Evolutionary conservation across 495 filamentous ascomycete genomes (phyloP).

Genomic region (Clohesyomyces aquaticus): DNA sequence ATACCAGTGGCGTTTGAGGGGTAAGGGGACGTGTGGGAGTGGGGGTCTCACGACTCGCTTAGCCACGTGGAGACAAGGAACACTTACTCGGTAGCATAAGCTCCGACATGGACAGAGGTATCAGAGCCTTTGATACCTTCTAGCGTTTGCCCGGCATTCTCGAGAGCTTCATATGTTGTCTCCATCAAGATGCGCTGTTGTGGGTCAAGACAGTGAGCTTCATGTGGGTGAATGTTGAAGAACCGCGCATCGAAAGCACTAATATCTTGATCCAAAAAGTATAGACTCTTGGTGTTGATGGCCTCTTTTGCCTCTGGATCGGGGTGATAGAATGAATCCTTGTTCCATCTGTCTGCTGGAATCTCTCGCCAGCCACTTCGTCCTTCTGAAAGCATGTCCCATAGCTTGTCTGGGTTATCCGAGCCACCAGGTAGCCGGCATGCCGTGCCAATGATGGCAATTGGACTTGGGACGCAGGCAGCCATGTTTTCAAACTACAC

Average conservation of each 20-base stretch:
- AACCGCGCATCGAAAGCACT: conserved; percentile 8
- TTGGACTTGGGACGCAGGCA: too few relatives aligned
- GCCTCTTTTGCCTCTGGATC: background rate
- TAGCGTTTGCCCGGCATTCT: conserved; percentile 7
- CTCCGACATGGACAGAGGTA: conserved; percentile 8
- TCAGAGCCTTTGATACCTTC: background rate
- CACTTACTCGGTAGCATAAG: conserved; percentile 15
- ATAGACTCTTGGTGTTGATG: background rate
- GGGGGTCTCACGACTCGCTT: too few relatives aligned
- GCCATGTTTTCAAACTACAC: background rate
- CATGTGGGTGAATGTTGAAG: background rate
- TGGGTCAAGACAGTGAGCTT: conserved; percentile 9
- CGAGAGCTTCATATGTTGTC: conserved; percentile 11
- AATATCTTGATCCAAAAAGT: conserved; percentile 8
- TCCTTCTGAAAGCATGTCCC: conserved; percentile 4
- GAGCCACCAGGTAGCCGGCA: conserved; percentile 18
- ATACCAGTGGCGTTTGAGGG: too few relatives aligned
- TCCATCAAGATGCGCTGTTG: conserved; percentile 6
- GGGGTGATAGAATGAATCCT: conserved; percentile 8
- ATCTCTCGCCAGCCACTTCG: background rate
- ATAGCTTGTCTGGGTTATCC: background rate
- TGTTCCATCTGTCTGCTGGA: conserved; percentile 9
- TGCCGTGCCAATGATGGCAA: conserved; percentile 31
- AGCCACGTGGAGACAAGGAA: too few relatives aligned
- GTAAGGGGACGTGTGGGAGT: too few relatives aligned